Base-by-base conservation (phyloP, 805 yeast genomes). In the Saccharomycopsis sp. region DNA sequence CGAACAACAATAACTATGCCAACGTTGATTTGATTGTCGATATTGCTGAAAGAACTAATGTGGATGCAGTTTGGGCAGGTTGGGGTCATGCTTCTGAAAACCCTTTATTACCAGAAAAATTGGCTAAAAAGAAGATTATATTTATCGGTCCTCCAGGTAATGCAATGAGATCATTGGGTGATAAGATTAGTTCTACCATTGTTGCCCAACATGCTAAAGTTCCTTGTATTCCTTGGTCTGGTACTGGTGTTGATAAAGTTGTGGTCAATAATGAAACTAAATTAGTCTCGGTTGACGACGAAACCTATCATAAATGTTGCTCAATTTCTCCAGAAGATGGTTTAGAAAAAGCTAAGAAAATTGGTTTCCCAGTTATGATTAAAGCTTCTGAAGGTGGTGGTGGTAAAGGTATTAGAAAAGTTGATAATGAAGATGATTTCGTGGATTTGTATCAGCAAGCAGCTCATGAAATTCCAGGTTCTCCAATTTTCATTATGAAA, bases 71-170 rank as follows among this genome's bases (percentile, higher is more conserved):
- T 47, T 93, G 99, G 99, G 99, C 99, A 28, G 99, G 99, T 58
- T 93, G 99, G 99, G 99, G 99, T 58, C 98, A 94, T 63, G 99
- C 99, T 23, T 86, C 96, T n/a, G 99, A 93, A 70, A 90, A 94
- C 68, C 99, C 99, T 22, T 64, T 70, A 38, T 76, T 93, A 54
- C 99, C 99, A 23, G 98, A 93, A 66, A 79, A 75, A 65, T 74
- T 93, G 62, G 97, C 97, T 13, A 87, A 89, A 50, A 83, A 87
- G 64, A 85, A 76, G 59, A 84, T 94, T 57, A 74, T 93, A 45
- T 93, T 93, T 60, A 93, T 93, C 63, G 99, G 99, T 53, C 99
- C 99, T 51, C 98, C 99, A 53, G 97, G 97, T 34, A 81, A 88
- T 36, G 99, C 99, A 38, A 93, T 93, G 99, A 79, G 97, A 68